Percentiles rank a stretch among this genome's conserved stretches.
Conservation (phyloP, 345 rosid species). For the Sisymbrium irio region DNA sequence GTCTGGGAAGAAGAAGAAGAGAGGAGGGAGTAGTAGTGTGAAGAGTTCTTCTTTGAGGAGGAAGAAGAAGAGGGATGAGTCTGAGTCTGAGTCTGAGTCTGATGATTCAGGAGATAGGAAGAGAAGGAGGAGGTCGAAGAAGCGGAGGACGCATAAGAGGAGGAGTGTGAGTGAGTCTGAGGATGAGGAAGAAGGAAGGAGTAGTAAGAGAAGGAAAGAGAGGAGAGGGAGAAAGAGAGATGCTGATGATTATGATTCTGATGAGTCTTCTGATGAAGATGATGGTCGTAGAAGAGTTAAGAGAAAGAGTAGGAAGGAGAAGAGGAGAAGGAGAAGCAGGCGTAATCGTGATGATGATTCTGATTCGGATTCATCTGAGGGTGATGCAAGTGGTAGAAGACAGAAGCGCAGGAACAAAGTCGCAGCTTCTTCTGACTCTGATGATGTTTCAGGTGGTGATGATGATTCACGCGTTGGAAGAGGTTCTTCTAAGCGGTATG, state of each 20-base stretch:
- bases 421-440: conserved; percentile 52
- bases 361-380: conserved; percentile 30
- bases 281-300: conserved; percentile 30
- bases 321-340: conserved; percentile 57
- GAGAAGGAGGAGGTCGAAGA: conserved; percentile 80
- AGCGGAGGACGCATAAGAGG: conserved; percentile 49
- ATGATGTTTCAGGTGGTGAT: conserved; percentile 37
- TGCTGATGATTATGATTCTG: conserved; percentile 32
- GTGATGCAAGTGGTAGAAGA: conserved; percentile 17
- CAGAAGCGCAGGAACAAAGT: conserved; percentile 55
- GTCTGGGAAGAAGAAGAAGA: conserved; percentile 59
- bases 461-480: conserved; percentile 54
- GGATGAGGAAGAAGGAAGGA: conserved; percentile 49
- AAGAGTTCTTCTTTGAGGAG: conserved; percentile 28
- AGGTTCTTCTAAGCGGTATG: conserved; percentile 48
- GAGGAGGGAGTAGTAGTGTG: conserved; percentile 13
- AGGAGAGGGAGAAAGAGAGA: conserved; percentile 49
- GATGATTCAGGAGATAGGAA: conserved; percentile 56
- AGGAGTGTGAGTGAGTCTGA: conserved; percentile 58
- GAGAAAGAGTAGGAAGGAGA: conserved; percentile 59
- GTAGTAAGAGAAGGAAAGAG: conserved; percentile 46
- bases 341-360: conserved; percentile 34
- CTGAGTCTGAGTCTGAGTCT: conserved; percentile 37
- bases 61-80: conserved; percentile 42
- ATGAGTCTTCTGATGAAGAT: conserved; percentile 34